Base-by-base conservation (phyloP, 129 eudicot species). In the Artemisia annua region DNA sequence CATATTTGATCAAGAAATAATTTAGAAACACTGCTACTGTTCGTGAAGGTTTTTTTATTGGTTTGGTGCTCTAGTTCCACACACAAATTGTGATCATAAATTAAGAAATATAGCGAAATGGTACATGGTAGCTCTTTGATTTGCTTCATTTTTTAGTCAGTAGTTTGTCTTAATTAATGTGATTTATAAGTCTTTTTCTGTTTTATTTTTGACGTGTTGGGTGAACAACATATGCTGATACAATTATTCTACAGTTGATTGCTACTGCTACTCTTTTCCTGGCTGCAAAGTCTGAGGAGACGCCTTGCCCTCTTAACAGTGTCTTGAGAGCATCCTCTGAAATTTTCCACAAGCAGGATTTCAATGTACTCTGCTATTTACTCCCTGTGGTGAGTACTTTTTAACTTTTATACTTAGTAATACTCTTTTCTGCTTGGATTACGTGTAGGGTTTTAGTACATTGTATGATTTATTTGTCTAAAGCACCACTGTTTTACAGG, bases 201-300 rank as follows among this genome's bases (percentile, higher is more conserved):
- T n/a, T n/a, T n/a, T n/a, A n/a, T n/a, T n/a, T n/a, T n/a, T n/a
- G n/a, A n/a, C n/a, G n/a, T n/a, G n/a, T n/a, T n/a, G n/a, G n/a
- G n/a, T n/a, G n/a, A n/a, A n/a, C n/a, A n/a, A n/a, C 19, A 56
- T 14, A 61, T 65, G 60, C 48, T 78, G 66, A 66, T 73, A 32
- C 54, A 8, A 22, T 57, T n/a, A n/a, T n/a, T n/a, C 17, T 74
- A 72, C 91, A 94, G 98, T 69, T 90, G 89, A 78, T 94, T 66
- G 96, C 97, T 67, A 85, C 97, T 63, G 97, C 99, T 64, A 83
- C 91, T 43, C 94, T 95, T 70, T 95, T 95, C 65, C 97, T 95
- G 64, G 89, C 99, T 57, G 88, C 97, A 15, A 95, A 95, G 81
- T 88, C 95, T 18, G 99, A 95, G 85, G 99, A 95, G 84, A 90